Conservation (phyloP, 306 rosid species). For the Potentilla sterilis region DNA sequence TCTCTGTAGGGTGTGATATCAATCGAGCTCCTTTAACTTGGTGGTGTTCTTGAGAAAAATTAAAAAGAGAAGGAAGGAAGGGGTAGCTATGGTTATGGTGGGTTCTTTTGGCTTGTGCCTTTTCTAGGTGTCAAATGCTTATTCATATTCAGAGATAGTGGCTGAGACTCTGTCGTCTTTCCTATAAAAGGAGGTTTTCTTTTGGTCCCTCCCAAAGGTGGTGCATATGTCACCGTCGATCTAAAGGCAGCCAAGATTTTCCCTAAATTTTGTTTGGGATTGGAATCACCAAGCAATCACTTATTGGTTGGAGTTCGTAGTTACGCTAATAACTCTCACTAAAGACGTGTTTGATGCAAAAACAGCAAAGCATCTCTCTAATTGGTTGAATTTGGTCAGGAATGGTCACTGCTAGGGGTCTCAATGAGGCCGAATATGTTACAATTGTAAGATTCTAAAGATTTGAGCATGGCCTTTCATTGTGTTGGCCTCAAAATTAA, state of each 20-base stretch:
- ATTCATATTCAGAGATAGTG: slow-evolving; percentile 39
- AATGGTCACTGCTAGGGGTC: neutral
- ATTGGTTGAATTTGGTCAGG: neutral
- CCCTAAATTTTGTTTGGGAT: neutral
- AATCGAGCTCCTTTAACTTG: neutral
- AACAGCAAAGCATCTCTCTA: slow-evolving; percentile 2
- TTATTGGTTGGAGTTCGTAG: slow-evolving; percentile 7
- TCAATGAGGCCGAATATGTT: neutral
- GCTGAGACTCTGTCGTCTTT: slow-evolving; percentile 45
- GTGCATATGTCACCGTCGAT: slow-evolving; percentile 37
- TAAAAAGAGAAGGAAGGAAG: neutral
- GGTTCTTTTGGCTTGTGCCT: slow-evolving; percentile 26
- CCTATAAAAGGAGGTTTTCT: slow-evolving; percentile 19
- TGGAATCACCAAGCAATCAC: slow-evolving; percentile 4
- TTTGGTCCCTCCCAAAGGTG: slow-evolving; percentile 19
- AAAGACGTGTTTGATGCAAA: neutral
- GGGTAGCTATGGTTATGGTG: neutral
- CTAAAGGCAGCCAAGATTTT: slow-evolving; percentile 14
- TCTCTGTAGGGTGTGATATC: slow-evolving; percentile 2
- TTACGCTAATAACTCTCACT: slow-evolving; percentile 10
- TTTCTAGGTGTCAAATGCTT: slow-evolving; percentile 41
- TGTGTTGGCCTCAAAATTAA: neutral
- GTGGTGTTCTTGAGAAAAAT: neutral
- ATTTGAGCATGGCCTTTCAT: neutral
- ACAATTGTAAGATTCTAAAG: neutral